Conservation (phyloP, 805 yeast genomes). For the Sungouiozyma ichnusensis region DNA sequence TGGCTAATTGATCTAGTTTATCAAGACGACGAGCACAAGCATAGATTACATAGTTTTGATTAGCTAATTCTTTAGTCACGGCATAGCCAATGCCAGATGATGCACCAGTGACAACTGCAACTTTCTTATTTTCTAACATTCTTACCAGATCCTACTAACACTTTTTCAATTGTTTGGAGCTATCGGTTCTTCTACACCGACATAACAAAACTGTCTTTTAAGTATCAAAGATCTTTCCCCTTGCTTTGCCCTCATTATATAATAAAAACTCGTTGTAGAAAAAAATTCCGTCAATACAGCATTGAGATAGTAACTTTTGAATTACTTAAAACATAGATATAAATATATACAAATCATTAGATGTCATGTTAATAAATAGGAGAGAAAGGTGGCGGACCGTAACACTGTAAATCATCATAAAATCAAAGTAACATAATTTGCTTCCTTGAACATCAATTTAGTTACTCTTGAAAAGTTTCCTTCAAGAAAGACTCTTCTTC, state of each 20-base stretch:
- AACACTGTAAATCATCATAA: too few relatives aligned
- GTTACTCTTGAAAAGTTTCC: constrained; percentile 47
- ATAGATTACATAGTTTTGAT: constrained; percentile 47
- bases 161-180: too few relatives aligned
- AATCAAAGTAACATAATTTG: too few relatives aligned
- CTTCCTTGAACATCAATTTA: too few relatives aligned
- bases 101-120: constrained; percentile 50
- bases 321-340: background rate
- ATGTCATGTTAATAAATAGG: background rate
- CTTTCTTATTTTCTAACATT: constrained; percentile 15
- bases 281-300: too few relatives aligned
- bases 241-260: too few relatives aligned
- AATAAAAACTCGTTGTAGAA: background rate
- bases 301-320: background rate
- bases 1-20: constrained; percentile 41
- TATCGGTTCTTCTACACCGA: too few relatives aligned
- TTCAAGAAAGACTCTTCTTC: constrained; percentile 83
- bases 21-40: constrained; percentile 65
- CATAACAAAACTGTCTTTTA: too few relatives aligned
- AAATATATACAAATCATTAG: background rate
- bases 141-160: background rate
- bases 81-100: constrained; percentile 50
- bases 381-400: too few relatives aligned
- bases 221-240: background rate
- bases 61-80: constrained; percentile 38